Conservation (phyloP, 1,284 basidiomycete species). For the Malassezia sp. region DNA sequence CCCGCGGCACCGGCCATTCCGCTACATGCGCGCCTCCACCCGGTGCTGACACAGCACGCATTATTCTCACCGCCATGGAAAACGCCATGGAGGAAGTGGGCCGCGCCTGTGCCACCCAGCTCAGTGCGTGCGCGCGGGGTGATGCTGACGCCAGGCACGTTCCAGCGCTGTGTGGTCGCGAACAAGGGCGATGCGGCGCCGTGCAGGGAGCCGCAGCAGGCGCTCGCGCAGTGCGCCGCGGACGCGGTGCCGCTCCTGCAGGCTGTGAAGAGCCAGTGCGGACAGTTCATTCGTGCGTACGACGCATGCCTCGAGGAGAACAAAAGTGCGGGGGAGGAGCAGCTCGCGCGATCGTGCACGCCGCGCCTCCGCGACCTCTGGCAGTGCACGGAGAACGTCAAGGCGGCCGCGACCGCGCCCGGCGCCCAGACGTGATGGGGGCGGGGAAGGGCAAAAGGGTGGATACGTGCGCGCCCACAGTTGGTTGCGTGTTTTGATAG, state of each 20-base stretch:
- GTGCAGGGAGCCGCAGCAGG: conserved; percentile 27
- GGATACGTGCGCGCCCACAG: too few relatives aligned
- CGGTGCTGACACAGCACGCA: neutral
- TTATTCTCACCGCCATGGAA: conserved; percentile 10
- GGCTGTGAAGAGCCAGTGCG: conserved; percentile 35
- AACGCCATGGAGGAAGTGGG: conserved; percentile 14
- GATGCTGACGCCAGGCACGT: conserved; percentile 8
- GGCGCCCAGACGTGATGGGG: too few relatives aligned
- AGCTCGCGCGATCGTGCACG: conserved; percentile 31
- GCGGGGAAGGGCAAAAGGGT: too few relatives aligned
- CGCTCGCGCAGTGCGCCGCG: conserved; percentile 33
- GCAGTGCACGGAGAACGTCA: conserved; percentile 37
- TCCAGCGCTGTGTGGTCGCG: conserved; percentile 39
- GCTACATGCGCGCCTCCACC: too few relatives aligned
- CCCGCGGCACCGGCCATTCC: too few relatives aligned
- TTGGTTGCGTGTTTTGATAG: too few relatives aligned
- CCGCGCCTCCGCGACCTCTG: conserved; percentile 28
- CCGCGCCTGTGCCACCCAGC: conserved; percentile 2
- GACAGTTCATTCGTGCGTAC: conserved; percentile 29
- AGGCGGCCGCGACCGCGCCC: conserved; percentile 26
- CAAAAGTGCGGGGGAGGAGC: conserved; percentile 23
- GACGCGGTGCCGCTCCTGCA: conserved; percentile 33
- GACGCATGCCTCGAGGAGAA: conserved; percentile 30
- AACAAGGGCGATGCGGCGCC: conserved; percentile 24
- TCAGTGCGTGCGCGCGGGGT: conserved; percentile 5